phyloP scores from a whole-genome alignment of 257 asterid genomes.

The Nyctanthes arbortristis region DNA sequence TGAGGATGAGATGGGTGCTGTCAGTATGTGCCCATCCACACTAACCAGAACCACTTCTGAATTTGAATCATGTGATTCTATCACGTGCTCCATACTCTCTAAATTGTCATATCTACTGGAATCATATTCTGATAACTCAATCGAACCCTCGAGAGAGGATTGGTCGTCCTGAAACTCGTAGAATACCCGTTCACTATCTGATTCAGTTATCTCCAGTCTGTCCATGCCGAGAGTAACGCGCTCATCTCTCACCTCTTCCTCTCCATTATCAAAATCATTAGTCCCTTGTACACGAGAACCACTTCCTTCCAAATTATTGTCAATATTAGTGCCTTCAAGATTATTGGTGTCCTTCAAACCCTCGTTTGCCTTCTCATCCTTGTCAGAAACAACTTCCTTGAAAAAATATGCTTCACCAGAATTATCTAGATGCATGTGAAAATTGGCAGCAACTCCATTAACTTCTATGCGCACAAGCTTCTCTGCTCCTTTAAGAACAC shows the following conservation, averaged over 20 bases:
- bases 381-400: slow-evolving; percentile 54
- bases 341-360: slow-evolving; percentile 36
- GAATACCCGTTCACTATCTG: slow-evolving; percentile 64
- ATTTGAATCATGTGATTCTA: slow-evolving; percentile 58
- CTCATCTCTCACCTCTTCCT: slow-evolving; percentile 58
- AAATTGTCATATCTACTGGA: slow-evolving; percentile 60
- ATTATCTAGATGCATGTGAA: slow-evolving; percentile 81
- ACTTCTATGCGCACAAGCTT: slow-evolving; percentile 79
- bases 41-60: slow-evolving; percentile 94
- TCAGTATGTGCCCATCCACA: slow-evolving; percentile 84
- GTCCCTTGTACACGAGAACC: slow-evolving; percentile 36
- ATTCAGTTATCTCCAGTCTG: slow-evolving; percentile 66
- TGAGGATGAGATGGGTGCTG: slow-evolving; percentile 78
- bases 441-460: slow-evolving; percentile 73
- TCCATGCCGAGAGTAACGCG: slow-evolving; percentile 63
- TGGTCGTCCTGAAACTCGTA: slow-evolving; percentile 82
- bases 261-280: slow-evolving; percentile 35
- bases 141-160: slow-evolving; percentile 62
- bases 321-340: slow-evolving; percentile 29
- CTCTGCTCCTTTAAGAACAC: slow-evolving; percentile 87
- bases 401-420: slow-evolving; percentile 92
- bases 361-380: slow-evolving; percentile 32
- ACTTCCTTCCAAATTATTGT: slow-evolving; percentile 31
- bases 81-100: slow-evolving; percentile 51
- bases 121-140: slow-evolving; percentile 67